Conservation (phyloP, 177 flowering plant species). For the Vitis hybrid region DNA sequence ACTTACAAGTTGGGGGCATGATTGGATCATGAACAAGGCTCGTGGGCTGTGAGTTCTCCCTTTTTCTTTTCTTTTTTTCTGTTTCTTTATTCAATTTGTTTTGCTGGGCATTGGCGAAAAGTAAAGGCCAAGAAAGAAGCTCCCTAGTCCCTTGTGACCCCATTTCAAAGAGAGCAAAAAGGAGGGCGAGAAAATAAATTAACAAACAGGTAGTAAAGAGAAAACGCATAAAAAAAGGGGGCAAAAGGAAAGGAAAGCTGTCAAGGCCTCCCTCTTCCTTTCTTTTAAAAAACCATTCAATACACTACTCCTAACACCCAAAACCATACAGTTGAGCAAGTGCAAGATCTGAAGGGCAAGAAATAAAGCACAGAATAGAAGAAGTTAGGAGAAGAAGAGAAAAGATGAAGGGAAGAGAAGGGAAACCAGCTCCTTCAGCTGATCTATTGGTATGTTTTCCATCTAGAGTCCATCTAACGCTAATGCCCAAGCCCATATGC, state of each 20-base stretch:
- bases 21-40: constrained; percentile 53
- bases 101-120: constrained; percentile 15
- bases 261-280: constrained; percentile 19
- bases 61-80: neutral
- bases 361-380: constrained; percentile 1
- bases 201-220: constrained; percentile 8
- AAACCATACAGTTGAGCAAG: constrained; percentile 4
- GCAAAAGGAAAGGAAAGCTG: constrained; percentile 36
- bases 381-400: neutral
- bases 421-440: constrained; percentile 48
- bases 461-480: constrained; percentile 58
- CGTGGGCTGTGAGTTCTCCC: constrained; percentile 39
- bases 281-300: constrained; percentile 20
- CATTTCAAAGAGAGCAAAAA: constrained; percentile 21
- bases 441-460: constrained; percentile 90
- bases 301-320: constrained; percentile 10
- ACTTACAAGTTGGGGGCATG: constrained; percentile 30
- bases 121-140: constrained; percentile 26
- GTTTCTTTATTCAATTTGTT: constrained; percentile 12
- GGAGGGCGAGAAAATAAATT: constrained; percentile 11
- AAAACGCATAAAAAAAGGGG: constrained; percentile 12
- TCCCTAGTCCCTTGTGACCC: constrained; percentile 22
- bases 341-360: neutral
- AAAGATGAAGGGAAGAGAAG: constrained; percentile 64
- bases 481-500: constrained; percentile 83